phyloP scores from a whole-genome alignment of 2,329 filamentous ascomycete genomes.

The Neopestalotiopsis rosae region DNA sequence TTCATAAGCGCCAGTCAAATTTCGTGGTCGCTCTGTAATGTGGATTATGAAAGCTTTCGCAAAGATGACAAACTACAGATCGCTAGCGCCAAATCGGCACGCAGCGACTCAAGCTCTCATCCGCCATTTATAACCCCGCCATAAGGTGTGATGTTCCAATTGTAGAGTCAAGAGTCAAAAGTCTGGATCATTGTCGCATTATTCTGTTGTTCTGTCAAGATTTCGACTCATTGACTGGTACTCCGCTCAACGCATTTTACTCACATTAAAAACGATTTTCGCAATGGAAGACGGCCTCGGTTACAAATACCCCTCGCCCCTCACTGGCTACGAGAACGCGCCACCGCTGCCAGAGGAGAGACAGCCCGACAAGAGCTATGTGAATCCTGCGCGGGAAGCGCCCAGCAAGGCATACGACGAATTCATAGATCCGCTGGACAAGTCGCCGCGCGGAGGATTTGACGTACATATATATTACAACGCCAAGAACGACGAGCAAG shows the following conservation, averaged over 20 bases:
- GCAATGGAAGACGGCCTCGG: background rate
- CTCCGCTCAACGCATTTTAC: too few relatives aligned
- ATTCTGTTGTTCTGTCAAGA: background rate
- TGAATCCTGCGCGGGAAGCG: conserved; percentile 66
- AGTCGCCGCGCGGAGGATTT: conserved; percentile 73
- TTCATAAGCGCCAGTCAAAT: background rate
- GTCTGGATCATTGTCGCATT: background rate
- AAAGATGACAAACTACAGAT: conserved; percentile 11
- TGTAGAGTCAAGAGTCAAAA: background rate
- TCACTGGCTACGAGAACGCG: conserved; percentile 62
- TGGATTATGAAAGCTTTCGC: conserved; percentile 11
- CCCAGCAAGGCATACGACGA: conserved; percentile 72
- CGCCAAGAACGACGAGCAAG: conserved; percentile 66
- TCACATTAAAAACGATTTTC: background rate
- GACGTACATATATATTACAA: conserved; percentile 89
- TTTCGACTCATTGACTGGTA: background rate
- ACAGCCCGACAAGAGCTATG: conserved; percentile 75
- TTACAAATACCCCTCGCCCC: conserved; percentile 55
- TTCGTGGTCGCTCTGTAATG: background rate
- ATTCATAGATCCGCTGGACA: conserved; percentile 73
- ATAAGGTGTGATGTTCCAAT: background rate
- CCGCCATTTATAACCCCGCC: background rate
- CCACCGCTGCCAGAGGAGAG: conserved; percentile 62
- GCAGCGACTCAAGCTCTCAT: background rate
- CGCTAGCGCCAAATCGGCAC: background rate